Base-by-base conservation (phyloP, 768 basidiomycete genomes). In the Boletus reticulatus region DNA sequence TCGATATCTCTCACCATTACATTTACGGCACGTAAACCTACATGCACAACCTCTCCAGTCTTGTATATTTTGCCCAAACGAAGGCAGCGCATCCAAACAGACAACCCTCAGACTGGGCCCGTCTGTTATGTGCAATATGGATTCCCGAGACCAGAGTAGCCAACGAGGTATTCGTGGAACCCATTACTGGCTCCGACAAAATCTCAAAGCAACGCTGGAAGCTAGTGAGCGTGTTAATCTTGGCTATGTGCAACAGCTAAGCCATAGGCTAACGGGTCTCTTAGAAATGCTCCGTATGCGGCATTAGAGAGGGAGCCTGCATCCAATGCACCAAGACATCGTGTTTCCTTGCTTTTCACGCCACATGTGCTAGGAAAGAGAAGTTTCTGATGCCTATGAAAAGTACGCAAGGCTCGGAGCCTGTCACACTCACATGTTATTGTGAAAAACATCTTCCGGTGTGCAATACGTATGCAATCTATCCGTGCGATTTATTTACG, bases 61-160 rank as follows among this genome's bases (percentile, higher is more conserved):
- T 17, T 99, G 97, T 69, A 79, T 94, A n/a, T 79, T 98, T 45
- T 99, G 97, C 67, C 97, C 97, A 0, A 93, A 92, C 56, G 92
- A 98, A 73, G 95, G 92, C 6, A 96, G 97, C 19, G 97, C 97
- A 1, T 99, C 98, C 80, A 99, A 99, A 69, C 97, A 99, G 72
- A 98, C 97, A 0, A 80, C 84, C 0, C 79, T 87, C 31, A 0
- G 88, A 93, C 57, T 99, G 97, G 97, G 90, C 94, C 0, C 97
- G 98, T 70, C 78, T 99, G 1, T 80, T 98, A 0, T 99, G 97
- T 64, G 94, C 96, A 4, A 95, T 99, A 50, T 99, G 94, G 93
- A 86, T 98, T 4, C 95, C 96, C 0, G 96, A 98, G 69, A 91
- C 93, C 14, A 83, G 87, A 22, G 92, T 98, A 1, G 87, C 87